These are phyloP conservation scores for Lachancea nothofagi DNA, from an alignment of 805 yeast species.

Conservation along the genomic window DNA sequence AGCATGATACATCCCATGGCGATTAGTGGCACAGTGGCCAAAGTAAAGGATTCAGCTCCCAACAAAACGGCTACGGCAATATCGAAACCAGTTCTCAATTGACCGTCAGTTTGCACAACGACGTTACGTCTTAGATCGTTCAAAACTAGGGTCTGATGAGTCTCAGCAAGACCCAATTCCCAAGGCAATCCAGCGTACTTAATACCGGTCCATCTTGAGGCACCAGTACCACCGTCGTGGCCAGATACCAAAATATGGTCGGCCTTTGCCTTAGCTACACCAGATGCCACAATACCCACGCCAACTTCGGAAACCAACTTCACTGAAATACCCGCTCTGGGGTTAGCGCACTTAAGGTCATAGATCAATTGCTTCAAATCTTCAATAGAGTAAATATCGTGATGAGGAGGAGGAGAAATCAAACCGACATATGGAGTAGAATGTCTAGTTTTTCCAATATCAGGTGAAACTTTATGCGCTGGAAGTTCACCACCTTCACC, in stretches of 20 bases:
- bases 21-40: slow-evolving; percentile 94
- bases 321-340: slow-evolving; percentile 94
- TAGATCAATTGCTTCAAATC: slow-evolving; percentile 94
- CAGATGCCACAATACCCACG: slow-evolving; percentile 97
- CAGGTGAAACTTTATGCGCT: slow-evolving; percentile 82
- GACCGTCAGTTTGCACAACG: slow-evolving; percentile 97
- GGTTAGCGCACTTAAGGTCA: slow-evolving; percentile 94
- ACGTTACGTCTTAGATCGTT: slow-evolving; percentile 96
- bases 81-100: slow-evolving; percentile 93
- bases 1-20: slow-evolving; percentile 97
- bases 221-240: slow-evolving; percentile 99
- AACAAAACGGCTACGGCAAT: slow-evolving; percentile 91
- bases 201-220: slow-evolving; percentile 95
- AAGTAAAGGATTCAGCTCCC: slow-evolving; percentile 98
- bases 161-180: slow-evolving; percentile 97
- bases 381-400: slow-evolving; percentile 96
- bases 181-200: slow-evolving; percentile 97
- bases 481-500: slow-evolving; percentile 99
- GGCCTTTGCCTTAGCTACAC: slow-evolving; percentile 98
- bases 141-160: slow-evolving; percentile 93
- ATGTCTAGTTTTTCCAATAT: slow-evolving; percentile 92
- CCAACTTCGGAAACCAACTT: slow-evolving; percentile 97
- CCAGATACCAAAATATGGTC: slow-evolving; percentile 94
- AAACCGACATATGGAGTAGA: slow-evolving; percentile 96
- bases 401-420: slow-evolving; percentile 98